These are phyloP conservation scores for Tubosaeta sp. DNA, from an alignment of 768 basidiomycete genomes.

Conservation along the genomic window DNA sequence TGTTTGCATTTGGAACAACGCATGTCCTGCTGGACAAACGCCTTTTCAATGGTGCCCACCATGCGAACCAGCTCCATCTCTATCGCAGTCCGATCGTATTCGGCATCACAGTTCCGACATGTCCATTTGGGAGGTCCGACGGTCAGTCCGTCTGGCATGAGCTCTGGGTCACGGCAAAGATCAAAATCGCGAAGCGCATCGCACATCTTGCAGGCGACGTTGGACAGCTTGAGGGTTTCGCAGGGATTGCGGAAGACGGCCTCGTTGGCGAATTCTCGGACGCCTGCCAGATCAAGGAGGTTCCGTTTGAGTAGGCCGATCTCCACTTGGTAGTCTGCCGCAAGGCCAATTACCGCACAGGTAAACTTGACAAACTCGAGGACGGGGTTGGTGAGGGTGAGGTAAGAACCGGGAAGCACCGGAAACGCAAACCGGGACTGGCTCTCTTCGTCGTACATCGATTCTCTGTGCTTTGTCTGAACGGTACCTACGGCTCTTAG, in stretches of 20 bases:
- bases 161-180: slow-evolving; percentile 87
- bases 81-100: slow-evolving; percentile 86
- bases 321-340: slow-evolving; percentile 80
- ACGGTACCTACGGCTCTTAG: slow-evolving; percentile 64
- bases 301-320: slow-evolving; percentile 86
- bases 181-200: slow-evolving; percentile 88
- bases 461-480: slow-evolving; percentile 57
- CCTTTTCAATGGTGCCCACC: slow-evolving; percentile 63
- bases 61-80: slow-evolving; percentile 82
- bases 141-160: slow-evolving; percentile 56
- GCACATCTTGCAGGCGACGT: slow-evolving; percentile 86
- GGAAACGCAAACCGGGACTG: slow-evolving; percentile 74
- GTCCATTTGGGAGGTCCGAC: slow-evolving; percentile 56
- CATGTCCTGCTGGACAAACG: slow-evolving; percentile 86
- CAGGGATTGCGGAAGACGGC: slow-evolving; percentile 91
- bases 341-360: slow-evolving; percentile 77
- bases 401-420: slow-evolving; percentile 78
- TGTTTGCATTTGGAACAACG: slow-evolving; percentile 87
- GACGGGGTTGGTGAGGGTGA: slow-evolving; percentile 71
- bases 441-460: slow-evolving; percentile 49
- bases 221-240: slow-evolving; percentile 76
- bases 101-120: slow-evolving; percentile 69
- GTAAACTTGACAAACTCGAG: slow-evolving; percentile 88
- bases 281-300: slow-evolving; percentile 79
- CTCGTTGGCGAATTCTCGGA: slow-evolving; percentile 82